phyloP scores from a whole-genome alignment of 768 basidiomycete genomes.

The Coprinopsis cinerea region DNA sequence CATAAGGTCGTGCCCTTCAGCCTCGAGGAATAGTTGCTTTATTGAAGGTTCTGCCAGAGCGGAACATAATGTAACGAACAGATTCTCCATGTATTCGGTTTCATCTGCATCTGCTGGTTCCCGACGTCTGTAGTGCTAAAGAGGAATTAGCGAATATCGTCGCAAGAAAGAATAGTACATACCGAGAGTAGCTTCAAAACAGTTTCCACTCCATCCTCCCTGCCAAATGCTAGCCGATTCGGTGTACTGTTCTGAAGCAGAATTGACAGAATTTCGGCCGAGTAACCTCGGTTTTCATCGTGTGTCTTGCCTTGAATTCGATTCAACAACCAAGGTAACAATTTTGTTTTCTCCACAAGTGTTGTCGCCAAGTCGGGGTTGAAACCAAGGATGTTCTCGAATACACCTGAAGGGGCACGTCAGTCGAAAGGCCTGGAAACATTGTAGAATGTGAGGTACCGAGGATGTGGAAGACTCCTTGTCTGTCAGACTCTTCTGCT shows the following conservation, averaged over 20 bases:
- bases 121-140: slow-evolving; percentile 78
- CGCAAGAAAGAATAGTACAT: slow-evolving; percentile 22
- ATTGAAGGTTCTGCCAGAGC: slow-evolving; percentile 70
- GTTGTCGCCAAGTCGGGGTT: slow-evolving; percentile 67
- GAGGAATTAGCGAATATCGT: slow-evolving; percentile 11
- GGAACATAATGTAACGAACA: slow-evolving; percentile 88
- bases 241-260: slow-evolving; percentile 68
- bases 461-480: slow-evolving; percentile 92
- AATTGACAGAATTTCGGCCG: slow-evolving; percentile 91
- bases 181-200: slow-evolving; percentile 78
- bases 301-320: slow-evolving; percentile 68
- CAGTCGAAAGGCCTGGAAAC: background rate
- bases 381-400: slow-evolving; percentile 89
- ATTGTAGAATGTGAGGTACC: slow-evolving; percentile 33
- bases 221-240: slow-evolving; percentile 65
- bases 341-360: slow-evolving; percentile 67
- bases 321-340: slow-evolving; percentile 74
- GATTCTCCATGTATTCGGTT: slow-evolving; percentile 96
- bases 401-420: slow-evolving; percentile 51
- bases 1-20: slow-evolving; percentile 96
- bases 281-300: slow-evolving; percentile 90
- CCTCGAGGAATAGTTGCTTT: slow-evolving; percentile 78
- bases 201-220: slow-evolving; percentile 73
- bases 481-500: slow-evolving; percentile 81
- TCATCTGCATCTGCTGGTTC: slow-evolving; percentile 89